Percentiles rank a stretch among this genome's conserved stretches.
Evolutionary conservation across 2,329 filamentous ascomycete genomes (phyloP).

Genomic region (Zarea fungicola): DNA sequence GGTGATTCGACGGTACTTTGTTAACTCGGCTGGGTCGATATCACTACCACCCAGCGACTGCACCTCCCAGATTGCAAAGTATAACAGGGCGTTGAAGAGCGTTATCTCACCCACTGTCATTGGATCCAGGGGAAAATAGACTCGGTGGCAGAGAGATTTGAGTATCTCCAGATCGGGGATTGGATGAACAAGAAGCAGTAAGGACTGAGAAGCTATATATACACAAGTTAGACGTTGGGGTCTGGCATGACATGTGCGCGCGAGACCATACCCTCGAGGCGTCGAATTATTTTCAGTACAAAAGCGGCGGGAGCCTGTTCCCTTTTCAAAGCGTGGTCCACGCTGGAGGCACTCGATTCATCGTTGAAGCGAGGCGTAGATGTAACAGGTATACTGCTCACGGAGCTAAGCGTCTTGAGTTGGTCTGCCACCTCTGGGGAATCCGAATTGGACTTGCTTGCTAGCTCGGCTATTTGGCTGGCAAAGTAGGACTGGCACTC

Average conservation of each 20-base stretch:
- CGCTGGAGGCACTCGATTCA: not conserved
- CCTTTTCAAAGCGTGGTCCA: not conserved
- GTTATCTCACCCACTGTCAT: conserved; percentile 16
- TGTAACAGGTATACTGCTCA: not conserved
- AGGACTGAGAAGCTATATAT: not conserved
- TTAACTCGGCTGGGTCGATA: conserved; percentile 11
- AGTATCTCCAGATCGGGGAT: conserved; percentile 15
- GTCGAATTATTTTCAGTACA: conserved; percentile 10
- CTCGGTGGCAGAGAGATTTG: conserved; percentile 15
- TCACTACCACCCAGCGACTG: conserved; percentile 12
- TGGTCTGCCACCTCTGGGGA: conserved; percentile 12
- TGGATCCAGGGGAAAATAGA: conserved; percentile 19
- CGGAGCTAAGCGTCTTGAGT: conserved; percentile 2
- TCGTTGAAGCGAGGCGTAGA: not conserved
- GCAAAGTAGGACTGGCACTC: conserved; percentile 14
- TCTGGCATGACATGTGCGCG: not conserved
- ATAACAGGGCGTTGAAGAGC: conserved; percentile 16
- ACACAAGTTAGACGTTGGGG: not conserved
- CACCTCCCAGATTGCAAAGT: conserved; percentile 16
- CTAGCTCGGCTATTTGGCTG: conserved; percentile 14
- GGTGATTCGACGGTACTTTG: conserved; percentile 10
- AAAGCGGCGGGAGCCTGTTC: conserved; percentile 10
- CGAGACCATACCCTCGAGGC: not conserved
- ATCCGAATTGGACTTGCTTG: conserved; percentile 1
- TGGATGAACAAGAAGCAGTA: conserved; percentile 17